Evolutionary conservation across 140 eudicot species (phyloP).

Genomic region (Senecio squalidus): DNA sequence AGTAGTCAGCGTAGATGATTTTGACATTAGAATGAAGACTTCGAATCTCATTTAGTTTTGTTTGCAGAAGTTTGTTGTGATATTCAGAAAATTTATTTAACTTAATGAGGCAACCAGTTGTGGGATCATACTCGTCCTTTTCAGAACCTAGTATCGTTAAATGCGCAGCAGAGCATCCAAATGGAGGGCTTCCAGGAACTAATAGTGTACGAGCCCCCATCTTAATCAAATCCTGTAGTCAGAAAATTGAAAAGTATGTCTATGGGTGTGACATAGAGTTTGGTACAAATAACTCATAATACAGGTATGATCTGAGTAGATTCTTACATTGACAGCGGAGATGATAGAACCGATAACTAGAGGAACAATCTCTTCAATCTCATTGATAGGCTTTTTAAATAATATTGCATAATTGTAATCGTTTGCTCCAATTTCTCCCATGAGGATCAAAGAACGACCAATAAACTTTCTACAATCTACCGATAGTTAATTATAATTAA

Average conservation of each 20-base stretch:
- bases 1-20: slow-evolving; percentile 43
- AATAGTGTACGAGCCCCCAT: slow-evolving; percentile 13
- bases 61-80: slow-evolving; percentile 11
- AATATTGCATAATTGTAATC: too few species aligned
- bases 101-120: slow-evolving; percentile 9
- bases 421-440: too few species aligned
- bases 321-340: too few species aligned
- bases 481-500: too few species aligned
- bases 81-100: slow-evolving; percentile 14
- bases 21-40: slow-evolving; percentile 27
- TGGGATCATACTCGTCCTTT: slow-evolving; percentile 8
- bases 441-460: too few species aligned
- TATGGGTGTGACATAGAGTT: neutral
- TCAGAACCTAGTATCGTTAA: slow-evolving; percentile 11
- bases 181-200: slow-evolving; percentile 14
- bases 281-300: neutral
- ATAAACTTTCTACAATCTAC: too few species aligned
- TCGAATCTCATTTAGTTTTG: slow-evolving; percentile 16
- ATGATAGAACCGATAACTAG: too few species aligned
- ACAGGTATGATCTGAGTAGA: too few species aligned
- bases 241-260: too few species aligned
- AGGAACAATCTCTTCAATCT: too few species aligned
- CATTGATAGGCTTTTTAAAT: too few species aligned
- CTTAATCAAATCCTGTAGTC: slow-evolving; percentile 14
- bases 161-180: slow-evolving; percentile 1